These are phyloP conservation scores for Podaxis sp. DNA, from an alignment of 768 basidiomycete species.

Conservation along the genomic window DNA sequence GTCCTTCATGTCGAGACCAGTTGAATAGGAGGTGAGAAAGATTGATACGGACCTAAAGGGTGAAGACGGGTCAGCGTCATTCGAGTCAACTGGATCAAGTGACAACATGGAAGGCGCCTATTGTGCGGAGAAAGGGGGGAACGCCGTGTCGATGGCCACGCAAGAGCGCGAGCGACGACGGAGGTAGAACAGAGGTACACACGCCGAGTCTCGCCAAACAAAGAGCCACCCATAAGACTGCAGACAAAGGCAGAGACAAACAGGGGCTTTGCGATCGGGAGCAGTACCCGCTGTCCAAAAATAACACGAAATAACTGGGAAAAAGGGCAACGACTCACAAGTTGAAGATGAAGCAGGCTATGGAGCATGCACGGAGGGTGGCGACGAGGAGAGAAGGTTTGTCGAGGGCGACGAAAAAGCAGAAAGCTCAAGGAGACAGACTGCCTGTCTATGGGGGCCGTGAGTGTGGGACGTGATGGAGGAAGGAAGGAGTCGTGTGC, in stretches of 20 bases:
- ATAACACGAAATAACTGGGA: background rate
- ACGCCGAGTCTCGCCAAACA: background rate
- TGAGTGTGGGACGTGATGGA: constrained; percentile 43
- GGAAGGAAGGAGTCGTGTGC: constrained; percentile 16
- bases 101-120: constrained; percentile 20
- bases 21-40: constrained; percentile 37
- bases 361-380: background rate
- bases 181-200: too few species aligned
- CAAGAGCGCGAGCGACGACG: background rate
- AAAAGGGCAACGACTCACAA: constrained; percentile 1
- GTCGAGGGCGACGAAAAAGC: constrained; percentile 9
- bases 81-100: constrained; percentile 18
- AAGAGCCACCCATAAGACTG: background rate
- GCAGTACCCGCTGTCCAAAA: background rate
- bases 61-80: constrained; percentile 23
- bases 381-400: constrained; percentile 12
- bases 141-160: constrained; percentile 1
- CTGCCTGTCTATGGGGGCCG: constrained; percentile 23
- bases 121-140: constrained; percentile 15
- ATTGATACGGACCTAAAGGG: constrained; percentile 40
- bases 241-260: constrained; percentile 1
- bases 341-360: constrained; percentile 2
- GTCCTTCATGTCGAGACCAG: constrained; percentile 73
- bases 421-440: constrained; percentile 16
- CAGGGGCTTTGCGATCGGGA: constrained; percentile 4